These are phyloP conservation scores for Nidularia sp. DNA, from an alignment of 768 basidiomycete genomes.

Conservation along the genomic window DNA sequence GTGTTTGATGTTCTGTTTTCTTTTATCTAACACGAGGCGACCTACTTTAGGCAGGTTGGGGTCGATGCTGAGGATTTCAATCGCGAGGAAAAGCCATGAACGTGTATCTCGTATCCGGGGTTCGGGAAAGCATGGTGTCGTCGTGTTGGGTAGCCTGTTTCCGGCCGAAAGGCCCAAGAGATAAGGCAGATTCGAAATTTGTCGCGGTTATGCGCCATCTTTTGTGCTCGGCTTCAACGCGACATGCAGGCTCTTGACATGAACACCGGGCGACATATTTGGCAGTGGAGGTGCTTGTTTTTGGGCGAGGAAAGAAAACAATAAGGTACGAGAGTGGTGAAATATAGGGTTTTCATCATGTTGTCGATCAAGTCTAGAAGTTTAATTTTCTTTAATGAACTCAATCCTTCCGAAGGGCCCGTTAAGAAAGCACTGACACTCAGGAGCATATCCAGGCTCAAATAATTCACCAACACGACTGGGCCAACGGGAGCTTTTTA, in stretches of 20 bases:
- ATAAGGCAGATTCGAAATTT: slow-evolving; percentile 39
- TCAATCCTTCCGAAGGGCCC: slow-evolving; percentile 13
- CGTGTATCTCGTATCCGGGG: slow-evolving; percentile 66
- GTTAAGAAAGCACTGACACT: slow-evolving; percentile 4
- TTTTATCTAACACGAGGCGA: slow-evolving; percentile 32
- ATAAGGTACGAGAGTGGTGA: background rate
- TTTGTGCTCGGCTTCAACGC: slow-evolving; percentile 1
- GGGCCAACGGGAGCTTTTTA: background rate
- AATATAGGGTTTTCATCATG: slow-evolving; percentile 5
- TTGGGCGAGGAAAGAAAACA: background rate
- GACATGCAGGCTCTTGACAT: too few species aligned
- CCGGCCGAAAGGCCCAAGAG: slow-evolving; percentile 51
- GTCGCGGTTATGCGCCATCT: slow-evolving; percentile 1
- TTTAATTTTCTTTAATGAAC: slow-evolving; percentile 37
- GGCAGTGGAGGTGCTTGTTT: background rate
- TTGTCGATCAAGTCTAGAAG: slow-evolving; percentile 28
- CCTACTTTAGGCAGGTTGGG: slow-evolving; percentile 54
- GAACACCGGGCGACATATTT: too few species aligned
- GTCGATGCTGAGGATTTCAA: slow-evolving; percentile 43
- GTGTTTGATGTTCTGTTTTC: slow-evolving; percentile 19
- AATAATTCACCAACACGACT: background rate
- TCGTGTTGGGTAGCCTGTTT: slow-evolving; percentile 57
- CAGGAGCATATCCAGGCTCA: background rate
- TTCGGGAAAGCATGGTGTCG: slow-evolving; percentile 64
- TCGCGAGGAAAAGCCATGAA: slow-evolving; percentile 42